Evolutionary conservation across 208 protist genomes (phyloP), one percentile per base, ranked within the genome.

Genomic region (Leishmania aethiopica): DNA sequence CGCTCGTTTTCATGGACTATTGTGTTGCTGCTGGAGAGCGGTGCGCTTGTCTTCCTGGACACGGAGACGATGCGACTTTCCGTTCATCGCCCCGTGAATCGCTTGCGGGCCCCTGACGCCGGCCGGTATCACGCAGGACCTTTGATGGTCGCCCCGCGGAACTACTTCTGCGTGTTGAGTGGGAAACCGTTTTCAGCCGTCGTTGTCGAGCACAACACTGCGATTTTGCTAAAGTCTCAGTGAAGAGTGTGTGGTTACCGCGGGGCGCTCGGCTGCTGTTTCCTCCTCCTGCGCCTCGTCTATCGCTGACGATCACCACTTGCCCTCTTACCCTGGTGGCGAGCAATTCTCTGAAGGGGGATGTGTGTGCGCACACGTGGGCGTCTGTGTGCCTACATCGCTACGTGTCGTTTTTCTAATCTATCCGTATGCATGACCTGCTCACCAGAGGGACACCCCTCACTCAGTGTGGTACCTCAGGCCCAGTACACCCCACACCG

Each of bases 31-130:
- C 85, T 97, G 45, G 89, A 94, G 78, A 95, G 91, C 69, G 94
- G 92, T 13, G 94, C 91, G 17, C 51, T 96, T 10, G 67, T 96
- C 6, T 90, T 95, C 19, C 73, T 97, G 3, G 92, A 97, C 45
- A 84, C 88, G 17, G 64, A 84, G 45, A 88, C 87, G 49, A 93
- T 97, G 92, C 83, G 87, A 49, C 53, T 90, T 22, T 86, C 93
- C 19, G 73, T 85, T 69, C 83, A 88, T 62, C 84, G 86, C 57
- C 42, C 89, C 3, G 70, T 87, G 53, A 80, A 82, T 49, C 80
- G 88, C 17, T 72, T 88, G 78, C 62, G 82, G 3, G 79, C 82
- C 28, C 81, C 85, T 22, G 78, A 83, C 59, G 79, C 71, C n/a
- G 73, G 66, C 37, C 72, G 81, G 32, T 89, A 86, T 59, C 76